Evolutionary conservation across 2,329 filamentous ascomycete species (phyloP).

Genomic region (Phyllosticta citribraziliensis): DNA sequence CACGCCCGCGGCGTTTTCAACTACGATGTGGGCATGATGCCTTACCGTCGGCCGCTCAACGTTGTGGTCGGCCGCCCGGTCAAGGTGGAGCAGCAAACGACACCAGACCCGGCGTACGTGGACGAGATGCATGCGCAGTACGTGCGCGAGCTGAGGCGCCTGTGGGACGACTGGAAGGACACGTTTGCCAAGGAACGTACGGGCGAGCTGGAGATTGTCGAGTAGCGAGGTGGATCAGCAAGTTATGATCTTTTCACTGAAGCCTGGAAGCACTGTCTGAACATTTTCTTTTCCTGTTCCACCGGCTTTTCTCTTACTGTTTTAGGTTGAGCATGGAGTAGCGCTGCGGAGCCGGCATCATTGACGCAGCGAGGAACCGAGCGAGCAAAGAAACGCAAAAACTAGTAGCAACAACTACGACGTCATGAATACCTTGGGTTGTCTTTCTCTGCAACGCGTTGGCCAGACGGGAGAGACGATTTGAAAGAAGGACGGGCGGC

Average conservation of each 20-base stretch:
- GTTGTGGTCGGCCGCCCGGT: conserved; percentile 83
- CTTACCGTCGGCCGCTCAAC: conserved; percentile 78
- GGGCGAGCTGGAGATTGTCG: conserved; percentile 58
- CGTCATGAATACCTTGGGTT: background rate
- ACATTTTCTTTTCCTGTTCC: background rate
- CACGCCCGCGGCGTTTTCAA: conserved; percentile 92
- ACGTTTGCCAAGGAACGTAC: conserved; percentile 55
- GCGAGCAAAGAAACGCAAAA: background rate
- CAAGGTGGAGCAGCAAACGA: conserved; percentile 51
- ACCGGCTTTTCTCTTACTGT: background rate
- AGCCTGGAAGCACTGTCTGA: too few relatives aligned
- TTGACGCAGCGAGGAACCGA: background rate
- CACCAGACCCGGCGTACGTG: conserved; percentile 65
- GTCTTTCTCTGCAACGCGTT: background rate
- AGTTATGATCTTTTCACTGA: background rate
- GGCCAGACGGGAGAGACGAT: too few relatives aligned
- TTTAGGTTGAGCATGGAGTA: background rate
- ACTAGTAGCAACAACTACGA: background rate
- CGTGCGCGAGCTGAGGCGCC: conserved; percentile 58
- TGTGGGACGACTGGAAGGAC: conserved; percentile 74
- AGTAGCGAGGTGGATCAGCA: conserved; percentile 27
- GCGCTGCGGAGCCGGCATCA: background rate
- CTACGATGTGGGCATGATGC: conserved; percentile 94
- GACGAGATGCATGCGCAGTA: conserved; percentile 73
- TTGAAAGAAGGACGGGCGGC: background rate